Evolutionary conservation across 202 grass and related monocot genomes (phyloP), one percentile per base, ranked within the genome.

Genomic region (Schoenoplectus tabernaemontani): DNA sequence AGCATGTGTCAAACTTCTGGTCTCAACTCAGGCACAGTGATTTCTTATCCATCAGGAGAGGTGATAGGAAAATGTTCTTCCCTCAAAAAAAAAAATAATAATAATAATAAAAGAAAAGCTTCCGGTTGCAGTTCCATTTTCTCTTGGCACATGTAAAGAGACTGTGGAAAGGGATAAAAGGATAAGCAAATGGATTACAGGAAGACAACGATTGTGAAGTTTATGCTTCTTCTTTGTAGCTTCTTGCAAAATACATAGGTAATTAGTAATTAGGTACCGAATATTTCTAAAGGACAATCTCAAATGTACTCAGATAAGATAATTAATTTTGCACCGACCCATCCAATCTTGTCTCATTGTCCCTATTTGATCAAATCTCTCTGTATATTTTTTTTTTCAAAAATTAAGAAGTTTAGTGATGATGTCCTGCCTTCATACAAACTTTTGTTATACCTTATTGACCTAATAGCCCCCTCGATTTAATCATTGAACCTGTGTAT

Each of bases 191-290:
- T 72, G 44, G 68, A 32, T 6, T 30, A 5, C 1, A 50, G 11
- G 7, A 33, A 50, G 42, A 54, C 8, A 75, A 1, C 16, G 70
- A 75, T 75, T 56, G 70, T 53, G 46, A 54, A 75, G 70, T 75
- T 75, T 75, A 47, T 75, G 70, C 70, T 75, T 54, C 3, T 54
- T 56, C 28, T 75, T 73, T 75, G 47, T 54, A 75, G 70, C 47
- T 54, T 75, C 47, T 74, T 74, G 48, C 69, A 74, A 53, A 74
- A 75, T 34, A 74, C 13, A 53, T 0, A 17, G 69, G 7, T n/a
- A 46, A 47, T 53, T 70, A 33, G 13, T 53, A 47, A 56, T 56
- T 33, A n/a, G 1, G 12, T 9, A 34, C 37, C 23, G 44, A 34
- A 3, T 32, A 53, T 73, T 5, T 36, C 13, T 3, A 9, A 33